phyloP scores from a whole-genome alignment of 805 yeast species.

The Komagataella phaffii region DNA sequence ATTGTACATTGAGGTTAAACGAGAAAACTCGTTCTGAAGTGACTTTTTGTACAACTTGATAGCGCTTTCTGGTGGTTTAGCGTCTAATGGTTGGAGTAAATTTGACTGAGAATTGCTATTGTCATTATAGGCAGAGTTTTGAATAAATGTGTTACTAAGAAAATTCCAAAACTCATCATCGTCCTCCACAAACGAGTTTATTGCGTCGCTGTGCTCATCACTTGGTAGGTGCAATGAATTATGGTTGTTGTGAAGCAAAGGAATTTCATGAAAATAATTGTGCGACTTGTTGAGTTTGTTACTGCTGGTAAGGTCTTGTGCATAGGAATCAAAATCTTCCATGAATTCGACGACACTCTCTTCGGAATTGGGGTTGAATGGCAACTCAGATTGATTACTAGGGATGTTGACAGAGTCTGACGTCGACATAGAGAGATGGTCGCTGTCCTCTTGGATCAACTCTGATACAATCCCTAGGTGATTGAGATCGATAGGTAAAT shows the following conservation, averaged over 20 bases:
- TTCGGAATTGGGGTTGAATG: not conserved
- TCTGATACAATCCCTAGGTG: not conserved
- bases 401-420: not conserved
- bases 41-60: not conserved
- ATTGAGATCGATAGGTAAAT: not conserved
- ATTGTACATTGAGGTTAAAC: not conserved
- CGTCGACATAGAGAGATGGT: not conserved
- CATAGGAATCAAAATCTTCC: not conserved
- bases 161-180: not conserved
- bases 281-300: not conserved
- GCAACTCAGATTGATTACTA: not conserved
- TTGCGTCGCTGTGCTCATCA: not conserved
- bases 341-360: not conserved
- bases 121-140: not conserved
- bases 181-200: not conserved
- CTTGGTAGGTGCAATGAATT: not conserved
- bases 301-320: not conserved
- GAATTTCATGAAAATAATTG: not conserved
- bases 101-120: not conserved
- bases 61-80: not conserved
- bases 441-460: not conserved
- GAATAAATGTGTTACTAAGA: not conserved
- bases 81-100: not conserved
- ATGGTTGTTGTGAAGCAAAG: not conserved
- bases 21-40: not conserved